Percentiles rank a stretch among this genome's conserved stretches.
Evolutionary conservation across 352 stramenopile species (phyloP).

Genomic region (Sclerospora graminicola): DNA sequence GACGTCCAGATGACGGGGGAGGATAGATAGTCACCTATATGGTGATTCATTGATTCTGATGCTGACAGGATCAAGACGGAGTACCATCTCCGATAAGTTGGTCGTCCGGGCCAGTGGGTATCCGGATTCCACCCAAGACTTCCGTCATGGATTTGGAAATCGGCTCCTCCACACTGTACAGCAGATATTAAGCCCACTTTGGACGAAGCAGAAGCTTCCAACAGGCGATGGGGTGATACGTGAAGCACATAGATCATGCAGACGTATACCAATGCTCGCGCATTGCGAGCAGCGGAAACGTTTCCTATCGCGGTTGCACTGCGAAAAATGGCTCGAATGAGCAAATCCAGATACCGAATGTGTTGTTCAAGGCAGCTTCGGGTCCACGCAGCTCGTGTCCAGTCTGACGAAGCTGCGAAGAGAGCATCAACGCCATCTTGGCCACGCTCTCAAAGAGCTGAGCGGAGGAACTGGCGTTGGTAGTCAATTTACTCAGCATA

Average conservation of each 20-base stretch:
- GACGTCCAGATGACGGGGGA: too few species aligned
- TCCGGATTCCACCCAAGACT: too few species aligned
- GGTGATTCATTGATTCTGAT: too few species aligned
- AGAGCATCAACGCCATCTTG: too few species aligned
- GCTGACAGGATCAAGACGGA: too few species aligned
- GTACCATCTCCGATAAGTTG: too few species aligned
- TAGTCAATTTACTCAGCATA: conserved; percentile 51
- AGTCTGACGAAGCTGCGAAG: too few species aligned
- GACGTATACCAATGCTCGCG: conserved; percentile 63
- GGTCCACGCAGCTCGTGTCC: conserved; percentile 7
- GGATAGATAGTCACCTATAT: too few species aligned
- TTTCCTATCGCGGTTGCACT: conserved; percentile 56
- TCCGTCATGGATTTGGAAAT: too few species aligned
- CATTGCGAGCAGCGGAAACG: conserved; percentile 58
- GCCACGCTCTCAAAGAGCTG: too few species aligned
- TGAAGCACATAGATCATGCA: conserved; percentile 65
- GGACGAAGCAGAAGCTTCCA: conserved; percentile 10
- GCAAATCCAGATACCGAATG: conserved; percentile 38
- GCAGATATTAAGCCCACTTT: conserved; percentile 8
- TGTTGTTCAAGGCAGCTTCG: conserved; percentile 33
- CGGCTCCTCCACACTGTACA: too few species aligned
- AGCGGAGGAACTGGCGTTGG: conserved; percentile 36
- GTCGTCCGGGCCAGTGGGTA: too few species aligned
- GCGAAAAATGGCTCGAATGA: conserved; percentile 48
- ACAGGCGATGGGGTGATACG: conserved; percentile 15